Evolutionary conservation across 495 filamentous ascomycete genomes (phyloP).

Genomic region (Daldinia decipiens): DNA sequence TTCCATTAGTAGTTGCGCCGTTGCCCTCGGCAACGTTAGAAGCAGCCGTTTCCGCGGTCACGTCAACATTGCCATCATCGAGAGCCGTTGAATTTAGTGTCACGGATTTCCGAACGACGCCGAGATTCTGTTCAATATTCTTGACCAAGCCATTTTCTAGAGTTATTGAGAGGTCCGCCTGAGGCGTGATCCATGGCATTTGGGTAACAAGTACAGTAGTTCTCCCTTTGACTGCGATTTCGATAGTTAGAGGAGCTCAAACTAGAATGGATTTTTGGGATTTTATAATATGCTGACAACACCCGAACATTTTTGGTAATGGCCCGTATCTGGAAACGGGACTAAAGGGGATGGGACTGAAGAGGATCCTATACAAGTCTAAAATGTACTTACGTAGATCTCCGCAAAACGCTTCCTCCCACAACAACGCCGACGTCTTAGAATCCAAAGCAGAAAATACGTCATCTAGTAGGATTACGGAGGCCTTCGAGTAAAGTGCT

Average conservation of each 20-base stretch:
- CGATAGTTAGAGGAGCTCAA: neutral
- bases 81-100: conserved; percentile 28
- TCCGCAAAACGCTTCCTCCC: conserved; percentile 63
- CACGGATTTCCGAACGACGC: conserved; percentile 50
- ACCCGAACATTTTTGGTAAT: neutral
- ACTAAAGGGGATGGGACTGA: conserved; percentile 19
- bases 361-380: conserved; percentile 24
- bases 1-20: conserved; percentile 30
- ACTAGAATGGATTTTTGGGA: neutral
- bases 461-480: conserved; percentile 73
- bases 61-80: conserved; percentile 40
- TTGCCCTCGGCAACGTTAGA: conserved; percentile 27
- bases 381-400: conserved; percentile 51
- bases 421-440: conserved; percentile 59
- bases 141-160: conserved; percentile 56
- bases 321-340: conserved; percentile 2
- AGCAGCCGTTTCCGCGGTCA: conserved; percentile 35
- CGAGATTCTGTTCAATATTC: conserved; percentile 50
- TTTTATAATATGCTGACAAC: neutral
- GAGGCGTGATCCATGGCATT: conserved; percentile 57
- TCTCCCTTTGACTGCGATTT: conserved; percentile 40
- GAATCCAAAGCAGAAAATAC: conserved; percentile 71
- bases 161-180: conserved; percentile 56
- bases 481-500: conserved; percentile 73
- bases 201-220: conserved; percentile 55